Evolutionary conservation across 805 yeast species (phyloP), one percentile per base, ranked within the genome.

Genomic region (Starmerella bacillaris): DNA sequence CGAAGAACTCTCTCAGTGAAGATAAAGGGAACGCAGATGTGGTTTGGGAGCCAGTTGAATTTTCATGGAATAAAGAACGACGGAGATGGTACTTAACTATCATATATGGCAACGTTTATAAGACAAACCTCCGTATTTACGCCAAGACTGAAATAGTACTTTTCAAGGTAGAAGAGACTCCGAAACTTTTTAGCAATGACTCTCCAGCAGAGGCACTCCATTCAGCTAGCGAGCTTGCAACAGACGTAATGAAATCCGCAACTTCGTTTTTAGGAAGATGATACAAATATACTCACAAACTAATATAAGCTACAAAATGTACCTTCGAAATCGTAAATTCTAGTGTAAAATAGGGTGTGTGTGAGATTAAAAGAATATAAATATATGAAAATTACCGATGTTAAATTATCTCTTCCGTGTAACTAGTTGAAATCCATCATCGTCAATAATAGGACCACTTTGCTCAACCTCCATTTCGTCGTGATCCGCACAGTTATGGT

Each of bases 371-470:
- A n/a, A n/a, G n/a, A n/a, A n/a, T n/a, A n/a, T n/a, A n/a, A n/a
- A n/a, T n/a, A n/a, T n/a, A n/a, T n/a, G n/a, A n/a, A n/a, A n/a
- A n/a, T n/a, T n/a, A n/a, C n/a, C n/a, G n/a, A 22, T 22, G 26
- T 12, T 22, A 22, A 22, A n/a, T 29, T 29, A 29, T 8, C 78
- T 73, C 50, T 70, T 73, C 50, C 69, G 74, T 48, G 74, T 82
- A 3, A 86, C 95, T 47, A 82, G 57, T 47, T 83, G 89, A 51
- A 86, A 86, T 1, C 96, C 98, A 51, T 86, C 96, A 22, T 86
- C 96, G 51, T 86, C 96, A 6, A 86, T 65, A 7, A 77, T 52
- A 2, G 93, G 92, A 8, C 65, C 78, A 21, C 56, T 55, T 15
- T 56, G 56, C 17, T 30, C 43, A 2, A 53, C 59, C 15, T 54